phyloP scores from a whole-genome alignment of 2,329 filamentous ascomycete genomes.

The Xenoacremonium recifei region DNA sequence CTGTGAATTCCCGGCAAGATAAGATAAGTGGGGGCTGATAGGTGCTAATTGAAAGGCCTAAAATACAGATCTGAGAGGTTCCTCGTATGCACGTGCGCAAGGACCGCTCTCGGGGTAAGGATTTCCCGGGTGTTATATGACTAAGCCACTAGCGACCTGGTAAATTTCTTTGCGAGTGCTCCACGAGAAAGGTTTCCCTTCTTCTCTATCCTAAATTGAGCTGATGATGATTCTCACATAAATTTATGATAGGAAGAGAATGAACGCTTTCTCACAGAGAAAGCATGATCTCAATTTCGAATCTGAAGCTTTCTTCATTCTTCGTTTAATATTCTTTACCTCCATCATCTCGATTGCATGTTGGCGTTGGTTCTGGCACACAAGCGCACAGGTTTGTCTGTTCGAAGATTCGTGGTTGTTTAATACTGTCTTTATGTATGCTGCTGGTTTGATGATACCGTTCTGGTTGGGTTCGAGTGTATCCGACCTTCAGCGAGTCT shows the following conservation, averaged over 20 bases:
- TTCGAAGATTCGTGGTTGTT: too few relatives aligned
- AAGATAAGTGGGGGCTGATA: too few relatives aligned
- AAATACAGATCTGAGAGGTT: too few relatives aligned
- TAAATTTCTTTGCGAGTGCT: constrained; percentile 19
- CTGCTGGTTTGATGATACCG: too few relatives aligned
- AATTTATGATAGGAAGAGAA: constrained; percentile 68
- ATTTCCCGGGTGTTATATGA: constrained; percentile 21
- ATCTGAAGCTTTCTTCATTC: constrained; percentile 54
- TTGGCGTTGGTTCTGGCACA: too few relatives aligned
- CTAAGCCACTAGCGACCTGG: constrained; percentile 22
- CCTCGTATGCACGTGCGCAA: neutral
- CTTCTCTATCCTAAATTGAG: constrained; percentile 39
- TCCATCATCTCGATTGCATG: too few relatives aligned
- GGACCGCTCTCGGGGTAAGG: constrained; percentile 18
- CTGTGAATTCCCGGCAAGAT: too few relatives aligned
- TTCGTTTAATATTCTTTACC: constrained; percentile 2
- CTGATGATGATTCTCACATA: constrained; percentile 61
- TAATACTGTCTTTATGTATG: too few relatives aligned
- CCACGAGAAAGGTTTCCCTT: constrained; percentile 21
- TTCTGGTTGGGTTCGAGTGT: too few relatives aligned
- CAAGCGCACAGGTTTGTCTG: too few relatives aligned
- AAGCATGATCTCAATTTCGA: constrained; percentile 61
- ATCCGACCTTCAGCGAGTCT: too few relatives aligned
- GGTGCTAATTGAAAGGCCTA: too few relatives aligned
- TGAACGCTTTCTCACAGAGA: constrained; percentile 53